Conservation (phyloP, 108 stramenopile genomes). For the Fragilaria radians region DNA sequence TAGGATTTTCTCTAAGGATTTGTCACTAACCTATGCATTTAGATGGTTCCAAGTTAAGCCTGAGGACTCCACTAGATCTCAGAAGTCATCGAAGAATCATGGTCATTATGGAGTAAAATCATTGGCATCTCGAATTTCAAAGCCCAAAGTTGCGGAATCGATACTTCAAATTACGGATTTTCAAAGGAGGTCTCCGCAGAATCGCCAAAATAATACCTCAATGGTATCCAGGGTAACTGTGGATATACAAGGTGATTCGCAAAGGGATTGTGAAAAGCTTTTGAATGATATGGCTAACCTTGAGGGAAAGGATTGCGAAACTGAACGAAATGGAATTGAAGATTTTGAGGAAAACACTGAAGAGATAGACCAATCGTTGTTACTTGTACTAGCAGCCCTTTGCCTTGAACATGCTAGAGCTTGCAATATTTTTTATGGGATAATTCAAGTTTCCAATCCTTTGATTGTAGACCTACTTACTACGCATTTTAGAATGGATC, state of each 20-base stretch:
- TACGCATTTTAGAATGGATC: slow-evolving; percentile 54
- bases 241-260: too few species aligned
- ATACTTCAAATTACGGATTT: neutral
- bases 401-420: slow-evolving; percentile 62
- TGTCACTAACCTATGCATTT: slow-evolving; percentile 34
- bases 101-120: slow-evolving; percentile 16
- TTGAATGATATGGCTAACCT: too few species aligned
- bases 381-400: too few species aligned
- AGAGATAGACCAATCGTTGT: too few species aligned
- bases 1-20: neutral
- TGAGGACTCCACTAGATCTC: slow-evolving; percentile 12
- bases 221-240: too few species aligned
- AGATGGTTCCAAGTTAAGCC: slow-evolving; percentile 37
- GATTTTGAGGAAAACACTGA: too few species aligned
- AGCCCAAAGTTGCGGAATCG: slow-evolving; percentile 5
- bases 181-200: too few species aligned
- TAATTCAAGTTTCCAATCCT: slow-evolving; percentile 35
- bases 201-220: too few species aligned
- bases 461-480: slow-evolving; percentile 20
- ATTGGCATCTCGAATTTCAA: slow-evolving; percentile 11
- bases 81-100: slow-evolving; percentile 7
- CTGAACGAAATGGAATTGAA: too few species aligned
- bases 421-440: slow-evolving; percentile 54
- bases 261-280: too few species aligned
- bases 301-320: too few species aligned